These are phyloP conservation scores for Solanum dulcamara DNA, from an alignment of 257 asterid species.

Conservation along the genomic window DNA sequence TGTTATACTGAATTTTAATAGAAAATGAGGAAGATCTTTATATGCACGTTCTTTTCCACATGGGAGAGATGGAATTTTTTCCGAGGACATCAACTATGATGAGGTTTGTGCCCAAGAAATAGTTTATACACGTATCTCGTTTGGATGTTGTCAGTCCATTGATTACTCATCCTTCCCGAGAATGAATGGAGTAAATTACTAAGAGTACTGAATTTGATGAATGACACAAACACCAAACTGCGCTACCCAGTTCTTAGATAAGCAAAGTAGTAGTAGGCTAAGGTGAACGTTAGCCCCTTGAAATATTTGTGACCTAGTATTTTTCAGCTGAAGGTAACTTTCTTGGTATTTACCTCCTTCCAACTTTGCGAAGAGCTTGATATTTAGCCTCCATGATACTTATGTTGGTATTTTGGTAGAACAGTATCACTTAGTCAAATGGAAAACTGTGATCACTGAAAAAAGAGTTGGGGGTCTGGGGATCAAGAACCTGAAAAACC, in stretches of 20 bases:
- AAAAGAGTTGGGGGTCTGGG: too few species aligned
- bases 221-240: not conserved
- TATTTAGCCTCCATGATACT: not conserved
- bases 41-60: not conserved
- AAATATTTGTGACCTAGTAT: not conserved
- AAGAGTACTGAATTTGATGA: not conserved
- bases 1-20: not conserved
- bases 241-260: not conserved
- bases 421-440: too few species aligned
- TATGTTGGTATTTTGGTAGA: not conserved
- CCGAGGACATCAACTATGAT: not conserved
- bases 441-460: too few species aligned
- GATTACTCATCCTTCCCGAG: not conserved
- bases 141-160: not conserved
- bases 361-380: not conserved
- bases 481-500: too few species aligned
- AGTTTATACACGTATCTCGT: not conserved
- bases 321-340: not conserved
- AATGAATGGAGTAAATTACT: not conserved
- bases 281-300: not conserved
- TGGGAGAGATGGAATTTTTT: not conserved
- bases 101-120: not conserved
- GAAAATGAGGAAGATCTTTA: not conserved
- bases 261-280: not conserved
- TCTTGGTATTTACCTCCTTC: not conserved